Conservation (phyloP, 306 rosid genomes). For the Prunus padus region DNA sequence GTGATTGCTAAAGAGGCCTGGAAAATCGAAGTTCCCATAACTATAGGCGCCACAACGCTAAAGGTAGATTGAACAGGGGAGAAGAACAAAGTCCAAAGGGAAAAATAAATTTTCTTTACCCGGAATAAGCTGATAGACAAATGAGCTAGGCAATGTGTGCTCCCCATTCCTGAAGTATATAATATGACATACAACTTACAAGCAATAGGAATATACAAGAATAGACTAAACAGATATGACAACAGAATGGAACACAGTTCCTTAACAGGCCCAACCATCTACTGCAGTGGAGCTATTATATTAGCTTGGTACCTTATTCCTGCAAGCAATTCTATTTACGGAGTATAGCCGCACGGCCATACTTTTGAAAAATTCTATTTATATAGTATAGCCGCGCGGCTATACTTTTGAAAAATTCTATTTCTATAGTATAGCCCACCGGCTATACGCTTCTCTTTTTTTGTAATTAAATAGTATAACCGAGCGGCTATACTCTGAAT, state of each 20-base stretch:
- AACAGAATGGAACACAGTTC: neutral
- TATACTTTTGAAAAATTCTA: too few relatives aligned
- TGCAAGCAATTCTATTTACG: constrained; percentile 67
- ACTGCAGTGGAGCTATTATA: neutral
- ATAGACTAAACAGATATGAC: neutral
- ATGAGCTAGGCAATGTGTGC: constrained; percentile 66
- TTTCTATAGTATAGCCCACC: too few relatives aligned
- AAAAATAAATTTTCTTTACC: constrained; percentile 40
- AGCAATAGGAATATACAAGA: neutral
- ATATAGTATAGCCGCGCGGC: too few relatives aligned
- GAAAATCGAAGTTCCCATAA: constrained; percentile 23
- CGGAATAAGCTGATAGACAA: constrained; percentile 76
- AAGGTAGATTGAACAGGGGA: neutral
- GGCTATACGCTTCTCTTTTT: too few relatives aligned
- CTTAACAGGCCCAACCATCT: neutral
- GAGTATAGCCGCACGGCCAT: too few relatives aligned
- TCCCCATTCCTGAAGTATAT: constrained; percentile 56
- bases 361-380: too few relatives aligned
- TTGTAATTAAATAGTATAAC: too few relatives aligned
- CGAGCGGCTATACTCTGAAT: too few relatives aligned
- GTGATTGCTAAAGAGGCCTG: constrained; percentile 89
- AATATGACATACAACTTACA: constrained; percentile 15
- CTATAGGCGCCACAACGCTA: neutral
- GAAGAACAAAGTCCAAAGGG: constrained; percentile 21
- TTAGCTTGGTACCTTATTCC: constrained; percentile 49